Percentiles rank a stretch among this genome's conserved stretches.
phyloP scores from a whole-genome alignment of 768 basidiomycete genomes.

The Naganishia randhawae region DNA sequence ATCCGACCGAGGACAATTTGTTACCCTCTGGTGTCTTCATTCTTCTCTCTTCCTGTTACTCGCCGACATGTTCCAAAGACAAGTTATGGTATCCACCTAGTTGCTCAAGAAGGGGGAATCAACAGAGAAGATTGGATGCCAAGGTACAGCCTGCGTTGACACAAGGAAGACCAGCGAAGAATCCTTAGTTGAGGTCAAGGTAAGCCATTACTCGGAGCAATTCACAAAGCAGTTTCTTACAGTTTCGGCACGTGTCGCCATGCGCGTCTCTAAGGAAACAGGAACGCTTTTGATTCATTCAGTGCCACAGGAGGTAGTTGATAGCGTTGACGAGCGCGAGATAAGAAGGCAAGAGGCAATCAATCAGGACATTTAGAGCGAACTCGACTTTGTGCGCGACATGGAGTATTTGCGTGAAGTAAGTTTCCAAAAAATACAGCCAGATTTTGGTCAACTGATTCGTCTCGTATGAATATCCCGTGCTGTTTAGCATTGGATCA shows the following conservation, averaged over 20 bases:
- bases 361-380: slow-evolving; percentile 90
- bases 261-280: slow-evolving; percentile 58
- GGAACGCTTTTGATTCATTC: slow-evolving; percentile 94
- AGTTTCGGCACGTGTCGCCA: neutral
- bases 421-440: too few species aligned
- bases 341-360: slow-evolving; percentile 97
- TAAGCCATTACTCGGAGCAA: slow-evolving; percentile 46
- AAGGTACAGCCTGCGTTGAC: slow-evolving; percentile 84
- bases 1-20: slow-evolving; percentile 32
- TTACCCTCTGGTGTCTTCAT: slow-evolving; percentile 94
- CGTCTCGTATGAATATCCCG: neutral
- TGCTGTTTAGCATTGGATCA: slow-evolving; percentile 75
- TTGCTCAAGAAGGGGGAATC: slow-evolving; percentile 87
- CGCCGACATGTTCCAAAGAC: slow-evolving; percentile 90
- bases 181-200: slow-evolving; percentile 73
- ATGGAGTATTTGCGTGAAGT: slow-evolving; percentile 97
- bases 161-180: slow-evolving; percentile 76
- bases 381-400: slow-evolving; percentile 94
- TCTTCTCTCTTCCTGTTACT: slow-evolving; percentile 93
- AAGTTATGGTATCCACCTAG: slow-evolving; percentile 96
- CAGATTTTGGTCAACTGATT: neutral
- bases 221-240: neutral
- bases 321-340: slow-evolving; percentile 85
- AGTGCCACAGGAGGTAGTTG: slow-evolving; percentile 87
- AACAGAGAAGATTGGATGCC: slow-evolving; percentile 90